Base-by-base conservation (phyloP, 495 filamentous ascomycete genomes). In the Beverwykella pulmonaria region DNA sequence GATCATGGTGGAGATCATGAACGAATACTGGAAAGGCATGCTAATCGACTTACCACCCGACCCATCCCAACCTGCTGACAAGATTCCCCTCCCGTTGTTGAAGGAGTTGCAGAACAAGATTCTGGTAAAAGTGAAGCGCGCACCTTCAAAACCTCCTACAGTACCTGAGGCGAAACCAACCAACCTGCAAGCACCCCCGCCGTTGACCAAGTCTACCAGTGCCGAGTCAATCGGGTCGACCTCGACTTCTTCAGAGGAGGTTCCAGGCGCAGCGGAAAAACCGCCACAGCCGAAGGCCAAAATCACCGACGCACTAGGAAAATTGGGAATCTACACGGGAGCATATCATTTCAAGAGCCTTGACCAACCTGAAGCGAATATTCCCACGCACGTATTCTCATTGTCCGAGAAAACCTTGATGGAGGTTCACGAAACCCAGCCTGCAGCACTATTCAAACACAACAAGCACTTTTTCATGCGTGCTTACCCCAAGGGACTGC, bases 1-100 rank as follows among this genome's bases (percentile, higher is more conserved):
- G 68, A 85, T 85, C 15, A 96, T 97, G 89, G 91, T 96, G 0
- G 82, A 90, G 56, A 96, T 97, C 65, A 96, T 97, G 83, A 80
- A 83, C 53, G 82, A 93, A 50, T 85, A 85, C 12, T 97, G 90
- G 90, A 82, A 80, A 22, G 87, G 82, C 0, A 78, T 85, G 63
- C 80, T 98, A 0, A 79, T 97, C 0, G 84, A 90, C 7, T 73
- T 81, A 9, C 78, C 83, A 5, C 41, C 65, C 9, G 71, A 77
- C n/a, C 44, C 64, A 25, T 68, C 67, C 1, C 74, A 76, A 23
- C 65, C 78, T 56, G 81, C 82, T 0, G 78, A 81, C 10, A 78
- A 82, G 27, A 66, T 79, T 1, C 78, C 81, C 17, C 81, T 95
- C 9, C 93, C 93, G 0, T 74, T 83, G 0, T 86, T 91, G 0